phyloP scores from a whole-genome alignment of 805 yeast species.

The Saccharomycopsis lassenensis region DNA sequence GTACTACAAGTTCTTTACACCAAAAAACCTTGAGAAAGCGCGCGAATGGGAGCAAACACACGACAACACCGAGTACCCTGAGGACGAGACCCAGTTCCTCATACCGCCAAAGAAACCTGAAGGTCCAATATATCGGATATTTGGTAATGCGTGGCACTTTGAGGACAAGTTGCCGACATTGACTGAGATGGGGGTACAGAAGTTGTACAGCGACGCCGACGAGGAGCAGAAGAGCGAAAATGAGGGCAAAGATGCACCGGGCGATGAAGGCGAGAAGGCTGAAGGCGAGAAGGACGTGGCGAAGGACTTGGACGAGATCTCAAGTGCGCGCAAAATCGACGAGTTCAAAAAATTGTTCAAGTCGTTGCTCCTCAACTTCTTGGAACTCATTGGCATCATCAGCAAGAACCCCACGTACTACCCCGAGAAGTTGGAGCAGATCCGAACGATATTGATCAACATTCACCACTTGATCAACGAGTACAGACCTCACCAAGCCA shows the following conservation, averaged over 20 bases:
- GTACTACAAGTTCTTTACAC: slow-evolving; percentile 61
- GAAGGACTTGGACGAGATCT: not conserved
- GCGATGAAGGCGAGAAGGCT: slow-evolving; percentile 19
- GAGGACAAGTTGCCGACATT: slow-evolving; percentile 67
- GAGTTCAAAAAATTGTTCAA: slow-evolving; percentile 75
- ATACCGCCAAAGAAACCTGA: slow-evolving; percentile 56
- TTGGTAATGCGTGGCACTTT: slow-evolving; percentile 81
- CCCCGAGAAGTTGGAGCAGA: slow-evolving; percentile 59
- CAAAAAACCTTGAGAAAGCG: slow-evolving; percentile 45
- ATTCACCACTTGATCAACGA: slow-evolving; percentile 87
- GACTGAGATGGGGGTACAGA: slow-evolving; percentile 65
- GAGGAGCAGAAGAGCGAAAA: slow-evolving; percentile 3
- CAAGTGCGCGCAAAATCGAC: slow-evolving; percentile 27
- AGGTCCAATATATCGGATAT: slow-evolving; percentile 65
- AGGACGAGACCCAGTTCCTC: slow-evolving; percentile 43
- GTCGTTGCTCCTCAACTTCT: slow-evolving; percentile 66
- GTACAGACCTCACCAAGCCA: slow-evolving; percentile 89
- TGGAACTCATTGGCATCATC: slow-evolving; percentile 73
- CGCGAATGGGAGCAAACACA: slow-evolving; percentile 21
- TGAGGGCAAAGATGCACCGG: not conserved
- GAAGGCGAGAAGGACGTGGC: slow-evolving; percentile 29
- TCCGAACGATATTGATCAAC: slow-evolving; percentile 72
- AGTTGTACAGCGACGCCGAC: slow-evolving; percentile 40
- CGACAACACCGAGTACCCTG: slow-evolving; percentile 21
- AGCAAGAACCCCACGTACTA: slow-evolving; percentile 60